These are phyloP conservation scores for Cercophora sp. DNA, from an alignment of 495 filamentous ascomycete genomes.

Conservation along the genomic window DNA sequence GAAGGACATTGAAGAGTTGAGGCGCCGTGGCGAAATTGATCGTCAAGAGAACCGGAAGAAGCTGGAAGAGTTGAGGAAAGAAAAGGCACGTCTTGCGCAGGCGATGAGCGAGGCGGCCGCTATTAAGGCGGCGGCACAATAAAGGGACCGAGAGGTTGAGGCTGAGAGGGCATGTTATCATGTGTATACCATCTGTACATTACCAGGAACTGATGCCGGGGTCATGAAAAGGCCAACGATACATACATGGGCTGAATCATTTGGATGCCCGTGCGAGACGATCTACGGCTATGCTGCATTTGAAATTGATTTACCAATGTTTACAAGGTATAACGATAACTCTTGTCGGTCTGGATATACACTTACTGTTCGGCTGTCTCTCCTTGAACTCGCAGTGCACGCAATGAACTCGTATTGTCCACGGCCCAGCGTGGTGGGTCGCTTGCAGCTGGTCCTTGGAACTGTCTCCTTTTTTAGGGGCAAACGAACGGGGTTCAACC, in stretches of 20 bases:
- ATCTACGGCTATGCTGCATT: too few relatives aligned
- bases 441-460: not conserved
- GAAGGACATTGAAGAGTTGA: constrained; percentile 55
- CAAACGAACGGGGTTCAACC: not conserved
- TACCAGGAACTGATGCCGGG: constrained; percentile 6
- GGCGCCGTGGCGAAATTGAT: constrained; percentile 50
- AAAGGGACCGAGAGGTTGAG: not conserved
- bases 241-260: too few relatives aligned
- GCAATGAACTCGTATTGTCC: too few relatives aligned
- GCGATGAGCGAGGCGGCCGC: constrained; percentile 29
- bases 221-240: too few relatives aligned
- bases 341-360: too few relatives aligned
- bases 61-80: constrained; percentile 59
- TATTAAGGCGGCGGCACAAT: constrained; percentile 21
- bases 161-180: not conserved
- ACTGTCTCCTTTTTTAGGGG: constrained; percentile 1
- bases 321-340: too few relatives aligned
- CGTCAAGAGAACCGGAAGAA: constrained; percentile 56
- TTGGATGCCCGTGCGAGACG: too few relatives aligned
- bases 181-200: constrained; percentile 26
- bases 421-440: not conserved
- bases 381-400: too few relatives aligned
- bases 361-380: too few relatives aligned
- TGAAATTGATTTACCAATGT: too few relatives aligned
- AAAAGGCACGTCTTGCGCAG: constrained; percentile 44